Percentiles rank a stretch among this genome's conserved stretches.
Conservation (phyloP, 805 yeast species). For the Scheffersomyces amazonensis region DNA sequence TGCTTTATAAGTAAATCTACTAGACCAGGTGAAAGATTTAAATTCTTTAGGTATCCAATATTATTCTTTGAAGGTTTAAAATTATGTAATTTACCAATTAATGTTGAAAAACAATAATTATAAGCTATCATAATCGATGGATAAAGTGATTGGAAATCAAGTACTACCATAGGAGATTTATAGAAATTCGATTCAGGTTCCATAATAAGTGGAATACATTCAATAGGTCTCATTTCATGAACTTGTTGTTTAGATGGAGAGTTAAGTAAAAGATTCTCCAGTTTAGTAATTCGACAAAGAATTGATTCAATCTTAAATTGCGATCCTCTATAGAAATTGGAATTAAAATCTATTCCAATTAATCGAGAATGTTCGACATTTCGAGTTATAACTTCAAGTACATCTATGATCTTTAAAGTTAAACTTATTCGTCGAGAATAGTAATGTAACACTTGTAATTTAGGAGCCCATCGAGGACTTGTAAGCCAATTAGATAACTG, state of each 20-base stretch:
- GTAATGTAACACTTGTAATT: conserved; percentile 37
- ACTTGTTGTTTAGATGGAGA: conserved; percentile 84
- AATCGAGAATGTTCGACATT: conserved; percentile 82
- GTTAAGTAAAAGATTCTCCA: conserved; percentile 66
- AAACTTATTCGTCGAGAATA: conserved; percentile 43
- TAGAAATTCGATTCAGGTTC: conserved; percentile 86
- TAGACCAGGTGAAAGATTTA: conserved; percentile 51
- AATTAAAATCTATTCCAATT: conserved; percentile 85
- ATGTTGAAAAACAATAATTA: conserved; percentile 79
- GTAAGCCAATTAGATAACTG: conserved; percentile 41
- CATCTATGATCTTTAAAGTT: conserved; percentile 47
- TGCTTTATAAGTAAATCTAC: conserved; percentile 51
- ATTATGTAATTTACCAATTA: conserved; percentile 60
- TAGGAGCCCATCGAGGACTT: conserved; percentile 17
- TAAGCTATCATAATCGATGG: conserved; percentile 92
- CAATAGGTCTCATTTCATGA: conserved; percentile 78
- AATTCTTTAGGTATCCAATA: conserved; percentile 52
- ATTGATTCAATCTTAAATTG: conserved; percentile 93
- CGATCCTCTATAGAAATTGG: conserved; percentile 87
- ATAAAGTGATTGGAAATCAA: conserved; percentile 91
- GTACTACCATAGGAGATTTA: conserved; percentile 83
- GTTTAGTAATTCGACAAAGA: conserved; percentile 67
- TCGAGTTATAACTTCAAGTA: conserved; percentile 64
- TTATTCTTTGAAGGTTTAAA: conserved; percentile 45
- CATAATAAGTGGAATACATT: conserved; percentile 86